Evolutionary conservation across 257 asterid species (phyloP), one percentile per base, ranked within the genome.

Genomic region (Fraxinus cuspidata): DNA sequence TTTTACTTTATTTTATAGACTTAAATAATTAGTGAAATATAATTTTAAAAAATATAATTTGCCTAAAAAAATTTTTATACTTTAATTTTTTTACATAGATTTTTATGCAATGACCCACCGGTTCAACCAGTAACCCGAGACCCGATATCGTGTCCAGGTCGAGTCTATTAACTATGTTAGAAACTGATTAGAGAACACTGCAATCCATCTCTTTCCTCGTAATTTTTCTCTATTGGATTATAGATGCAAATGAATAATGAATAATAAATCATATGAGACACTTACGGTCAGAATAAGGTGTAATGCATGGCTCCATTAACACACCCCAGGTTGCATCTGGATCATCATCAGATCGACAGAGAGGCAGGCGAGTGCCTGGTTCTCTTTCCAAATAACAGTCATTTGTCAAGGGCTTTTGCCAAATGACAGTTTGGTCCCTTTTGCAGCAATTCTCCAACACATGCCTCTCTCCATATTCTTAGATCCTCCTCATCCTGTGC

Each of bases 301-400:
- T 77, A 53, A 94, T 94, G 93, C 98, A 94, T 40, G 94, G 83
- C 85, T 94, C 97, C 97, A 94, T 94, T 23, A 21, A 73, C 44
- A 92, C 96, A 64, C 92, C 95, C 96, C 92, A 91, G n/a, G 86
- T 94, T 29, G 97, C 97, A 83, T 94, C 98, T 56, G 98, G 97
- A 82, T 94, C 96, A 84, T 87, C 90, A 71, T 90, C 96, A 75
- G 97, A 86, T 27, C 87, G 92, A 81, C 98, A 94, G 38, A 94
- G 91, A 71, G 98, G 97, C 16, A 97, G 98, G 84, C 75, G 97
- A 37, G 96, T 90, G 71, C 90, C 92, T 29, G 94, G 90, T 77
- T 84, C 90, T 81, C 98, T 89, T 71, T 84, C 88, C 88, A 88
- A 82, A 74, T 86, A 91, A 80, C 96, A 93, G 73, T 89, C 92